Conservation (phyloP, 345 rosid species). For the Lepidium sativum region DNA sequence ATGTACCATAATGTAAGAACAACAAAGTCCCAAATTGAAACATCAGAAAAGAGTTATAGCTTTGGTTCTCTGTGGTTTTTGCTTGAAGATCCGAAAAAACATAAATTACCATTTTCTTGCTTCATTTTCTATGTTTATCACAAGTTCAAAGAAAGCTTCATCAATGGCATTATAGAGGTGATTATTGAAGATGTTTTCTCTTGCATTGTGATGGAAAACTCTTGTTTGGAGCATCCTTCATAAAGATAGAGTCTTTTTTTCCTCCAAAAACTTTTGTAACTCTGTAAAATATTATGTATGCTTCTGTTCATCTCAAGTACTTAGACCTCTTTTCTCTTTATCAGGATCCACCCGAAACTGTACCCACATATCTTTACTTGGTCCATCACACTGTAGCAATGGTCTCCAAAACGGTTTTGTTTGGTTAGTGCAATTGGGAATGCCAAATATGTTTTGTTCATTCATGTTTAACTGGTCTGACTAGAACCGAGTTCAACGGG, state of each 20-base stretch:
- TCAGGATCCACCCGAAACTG: not conserved
- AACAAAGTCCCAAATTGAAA: not conserved
- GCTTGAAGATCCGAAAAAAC: not conserved
- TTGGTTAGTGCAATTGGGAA: not conserved
- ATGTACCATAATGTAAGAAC: slow-evolving; percentile 59
- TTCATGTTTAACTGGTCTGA: not conserved
- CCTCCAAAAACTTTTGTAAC: not conserved
- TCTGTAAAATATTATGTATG: not conserved
- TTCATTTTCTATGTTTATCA: not conserved
- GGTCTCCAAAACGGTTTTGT: not conserved
- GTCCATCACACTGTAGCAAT: not conserved
- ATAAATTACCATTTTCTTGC: not conserved
- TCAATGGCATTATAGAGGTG: not conserved
- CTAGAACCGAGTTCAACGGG: not conserved
- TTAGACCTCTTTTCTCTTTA: not conserved
- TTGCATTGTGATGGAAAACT: slow-evolving; percentile 2
- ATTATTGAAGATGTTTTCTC: not conserved
- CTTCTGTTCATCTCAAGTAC: not conserved
- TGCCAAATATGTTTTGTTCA: not conserved
- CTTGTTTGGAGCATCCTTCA: not conserved
- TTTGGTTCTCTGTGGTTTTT: slow-evolving; percentile 1
- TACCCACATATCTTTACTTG: not conserved
- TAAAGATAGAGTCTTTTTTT: not conserved
- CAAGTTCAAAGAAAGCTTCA: slow-evolving; percentile 9
- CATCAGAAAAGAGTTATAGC: slow-evolving; percentile 1